phyloP scores from a whole-genome alignment of 257 asterid genomes.

The Solanum ahanhuiri region DNA sequence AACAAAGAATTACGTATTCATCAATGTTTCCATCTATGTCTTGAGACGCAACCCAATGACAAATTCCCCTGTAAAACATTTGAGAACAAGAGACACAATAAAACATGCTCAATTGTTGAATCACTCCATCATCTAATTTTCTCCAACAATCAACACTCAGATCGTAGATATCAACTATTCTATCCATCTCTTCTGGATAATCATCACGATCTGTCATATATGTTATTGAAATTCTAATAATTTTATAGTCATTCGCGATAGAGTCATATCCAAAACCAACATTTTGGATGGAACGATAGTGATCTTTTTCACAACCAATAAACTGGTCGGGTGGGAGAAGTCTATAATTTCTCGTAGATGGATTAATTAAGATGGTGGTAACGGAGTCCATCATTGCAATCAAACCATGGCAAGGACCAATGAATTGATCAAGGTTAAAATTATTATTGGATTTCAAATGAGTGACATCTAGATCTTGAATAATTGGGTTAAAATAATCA shows the following conservation, averaged over 20 bases:
- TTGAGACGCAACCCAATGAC: neutral
- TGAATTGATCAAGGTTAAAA: neutral
- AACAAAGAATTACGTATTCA: neutral
- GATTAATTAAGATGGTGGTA: neutral
- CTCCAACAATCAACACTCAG: neutral
- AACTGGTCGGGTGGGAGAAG: neutral
- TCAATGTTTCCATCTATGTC: neutral
- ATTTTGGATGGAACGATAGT: too few relatives aligned
- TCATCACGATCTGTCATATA: neutral
- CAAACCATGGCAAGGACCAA: neutral
- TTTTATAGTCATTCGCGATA: neutral
- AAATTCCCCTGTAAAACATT: neutral
- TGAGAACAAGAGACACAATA: neutral
- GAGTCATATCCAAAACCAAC: conserved; percentile 1
- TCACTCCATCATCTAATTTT: neutral
- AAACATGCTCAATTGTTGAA: neutral
- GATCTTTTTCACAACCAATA: neutral
- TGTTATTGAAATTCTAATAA: neutral
- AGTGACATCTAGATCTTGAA: neutral
- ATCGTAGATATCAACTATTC: neutral
- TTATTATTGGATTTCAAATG: neutral
- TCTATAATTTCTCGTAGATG: neutral
- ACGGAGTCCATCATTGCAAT: neutral
- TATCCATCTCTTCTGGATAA: neutral
- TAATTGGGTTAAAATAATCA: neutral